Percentiles rank a stretch among this genome's conserved stretches.
These are phyloP conservation scores for Fusarium sarcochroum DNA, from an alignment of 2,329 filamentous ascomycete species.

Conservation along the genomic window DNA sequence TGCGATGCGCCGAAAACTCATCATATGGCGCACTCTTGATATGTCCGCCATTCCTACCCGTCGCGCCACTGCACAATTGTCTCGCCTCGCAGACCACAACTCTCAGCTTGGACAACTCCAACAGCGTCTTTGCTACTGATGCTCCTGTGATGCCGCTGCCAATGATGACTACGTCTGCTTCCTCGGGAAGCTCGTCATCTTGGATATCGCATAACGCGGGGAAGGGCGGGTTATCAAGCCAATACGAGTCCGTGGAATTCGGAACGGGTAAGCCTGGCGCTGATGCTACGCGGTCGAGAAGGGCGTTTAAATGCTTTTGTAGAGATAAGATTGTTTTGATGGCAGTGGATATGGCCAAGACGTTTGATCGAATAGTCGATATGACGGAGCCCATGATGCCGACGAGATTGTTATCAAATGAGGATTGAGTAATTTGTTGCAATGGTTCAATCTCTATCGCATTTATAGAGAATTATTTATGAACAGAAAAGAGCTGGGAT, in stretches of 20 bases:
- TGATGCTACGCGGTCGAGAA: constrained; percentile 50
- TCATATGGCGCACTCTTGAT: constrained; percentile 63
- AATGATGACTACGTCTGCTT: constrained; percentile 65
- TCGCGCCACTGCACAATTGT: constrained; percentile 64
- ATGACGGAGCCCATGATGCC: constrained; percentile 53
- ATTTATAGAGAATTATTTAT: too few relatives aligned
- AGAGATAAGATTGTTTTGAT: constrained; percentile 30
- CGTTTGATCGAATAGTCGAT: constrained; percentile 46
- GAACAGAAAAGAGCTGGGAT: too few relatives aligned
- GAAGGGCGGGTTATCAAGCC: constrained; percentile 61
- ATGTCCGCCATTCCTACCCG: constrained; percentile 67
- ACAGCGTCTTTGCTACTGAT: constrained; percentile 47
- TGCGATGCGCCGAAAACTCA: constrained; percentile 55
- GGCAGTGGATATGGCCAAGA: constrained; percentile 44
- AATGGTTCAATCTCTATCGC: too few relatives aligned
- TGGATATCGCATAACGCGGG: constrained; percentile 56
- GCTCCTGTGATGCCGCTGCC: constrained; percentile 69
- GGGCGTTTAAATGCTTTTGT: constrained; percentile 31
- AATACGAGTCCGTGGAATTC: constrained; percentile 61
- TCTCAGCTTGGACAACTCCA: constrained; percentile 44
- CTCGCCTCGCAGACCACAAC: constrained; percentile 67
- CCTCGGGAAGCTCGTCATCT: constrained; percentile 51
- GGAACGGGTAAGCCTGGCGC: constrained; percentile 59
- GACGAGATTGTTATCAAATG: background rate
- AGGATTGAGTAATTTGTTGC: background rate